A percentile compares a stretch with the other conserved stretches of the same genome.
phyloP scores from a whole-genome alignment of 2,329 filamentous ascomycete genomes.

The Coniochaeta sp. region DNA sequence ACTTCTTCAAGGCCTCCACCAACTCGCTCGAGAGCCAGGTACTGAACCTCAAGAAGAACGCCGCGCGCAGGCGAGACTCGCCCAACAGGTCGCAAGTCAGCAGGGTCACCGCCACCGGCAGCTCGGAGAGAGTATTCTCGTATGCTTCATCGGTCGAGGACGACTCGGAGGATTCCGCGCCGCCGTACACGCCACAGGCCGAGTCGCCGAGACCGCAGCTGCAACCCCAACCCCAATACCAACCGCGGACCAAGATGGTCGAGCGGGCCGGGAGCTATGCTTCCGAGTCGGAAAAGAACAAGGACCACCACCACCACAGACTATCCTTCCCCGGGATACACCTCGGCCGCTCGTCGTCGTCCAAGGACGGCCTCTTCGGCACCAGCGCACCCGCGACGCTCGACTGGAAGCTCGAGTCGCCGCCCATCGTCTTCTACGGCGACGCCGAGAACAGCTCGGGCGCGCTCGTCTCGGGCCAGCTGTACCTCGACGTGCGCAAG shows the following conservation, averaged over 20 bases:
- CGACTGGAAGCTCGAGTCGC: conserved; percentile 68
- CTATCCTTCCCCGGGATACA: conserved; percentile 33
- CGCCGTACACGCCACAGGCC: conserved; percentile 11
- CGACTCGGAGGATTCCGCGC: conserved; percentile 17
- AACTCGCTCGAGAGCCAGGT: conserved; percentile 36
- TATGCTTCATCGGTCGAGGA: conserved; percentile 29
- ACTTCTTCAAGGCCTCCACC: conserved; percentile 50
- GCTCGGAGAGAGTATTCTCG: conserved; percentile 25
- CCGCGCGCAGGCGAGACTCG: conserved; percentile 20
- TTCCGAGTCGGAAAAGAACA: conserved; percentile 10
- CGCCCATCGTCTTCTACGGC: conserved; percentile 79
- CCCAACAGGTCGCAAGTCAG: conserved; percentile 14
- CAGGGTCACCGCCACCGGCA: conserved; percentile 16
- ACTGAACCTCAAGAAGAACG: conserved; percentile 32
- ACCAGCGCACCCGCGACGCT: conserved; percentile 31
- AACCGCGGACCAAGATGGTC: conserved; percentile 9
- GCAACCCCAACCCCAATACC: too few species aligned
- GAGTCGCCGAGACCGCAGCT: too few species aligned
- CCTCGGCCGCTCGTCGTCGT: conserved; percentile 26
- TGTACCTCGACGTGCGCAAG: conserved; percentile 61
- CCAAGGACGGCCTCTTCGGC: conserved; percentile 24
- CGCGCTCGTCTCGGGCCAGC: conserved; percentile 75
- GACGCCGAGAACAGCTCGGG: conserved; percentile 68
- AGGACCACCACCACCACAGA: conserved; percentile 28
- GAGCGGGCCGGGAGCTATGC: conserved; percentile 12